These are phyloP conservation scores for Yarrowia sp. DNA, from an alignment of 805 yeast genomes.

Conservation along the genomic window DNA sequence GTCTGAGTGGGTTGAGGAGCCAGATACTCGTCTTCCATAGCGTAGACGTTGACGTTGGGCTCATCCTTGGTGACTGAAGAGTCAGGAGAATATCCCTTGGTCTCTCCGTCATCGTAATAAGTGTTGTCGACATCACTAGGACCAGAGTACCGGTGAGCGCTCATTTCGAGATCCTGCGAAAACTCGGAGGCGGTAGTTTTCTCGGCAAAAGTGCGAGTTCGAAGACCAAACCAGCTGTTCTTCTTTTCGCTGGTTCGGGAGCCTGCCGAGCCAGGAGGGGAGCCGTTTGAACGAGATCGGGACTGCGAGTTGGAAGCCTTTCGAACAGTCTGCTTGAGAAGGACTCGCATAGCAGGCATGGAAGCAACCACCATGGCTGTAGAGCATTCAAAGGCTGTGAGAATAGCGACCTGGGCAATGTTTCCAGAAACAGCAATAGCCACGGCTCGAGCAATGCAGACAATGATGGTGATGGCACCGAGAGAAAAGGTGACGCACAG, in stretches of 20 bases:
- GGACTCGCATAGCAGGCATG: slow-evolving; percentile 33
- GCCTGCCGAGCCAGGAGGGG: slow-evolving; percentile 21
- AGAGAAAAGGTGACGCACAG: slow-evolving; percentile 35
- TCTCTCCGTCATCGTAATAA: slow-evolving; percentile 10
- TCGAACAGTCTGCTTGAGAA: slow-evolving; percentile 28
- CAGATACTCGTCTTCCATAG: slow-evolving; percentile 19
- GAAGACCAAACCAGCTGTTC: slow-evolving; percentile 19
- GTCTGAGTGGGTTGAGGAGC: neutral
- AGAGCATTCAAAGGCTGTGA: slow-evolving; percentile 34
- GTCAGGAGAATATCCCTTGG: slow-evolving; percentile 17
- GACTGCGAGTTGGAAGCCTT: slow-evolving; percentile 22
- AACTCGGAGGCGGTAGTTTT: neutral
- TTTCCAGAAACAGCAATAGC: slow-evolving; percentile 31
- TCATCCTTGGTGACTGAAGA: slow-evolving; percentile 11
- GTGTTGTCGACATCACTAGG: slow-evolving; percentile 6
- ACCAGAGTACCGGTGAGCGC: slow-evolving; percentile 5
- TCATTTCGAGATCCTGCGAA: slow-evolving; percentile 20
- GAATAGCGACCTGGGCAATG: slow-evolving; percentile 32
- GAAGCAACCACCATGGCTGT: slow-evolving; percentile 35
- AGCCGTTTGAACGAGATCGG: slow-evolving; percentile 4
- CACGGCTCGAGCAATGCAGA: slow-evolving; percentile 33
- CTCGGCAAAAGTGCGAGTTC: slow-evolving; percentile 14
- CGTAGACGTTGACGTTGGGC: slow-evolving; percentile 3
- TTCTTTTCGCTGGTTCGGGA: slow-evolving; percentile 12
- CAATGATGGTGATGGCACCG: slow-evolving; percentile 34